Evolutionary conservation across 2,329 filamentous ascomycete genomes (phyloP).

Genomic region (Xylariaceae sp.): DNA sequence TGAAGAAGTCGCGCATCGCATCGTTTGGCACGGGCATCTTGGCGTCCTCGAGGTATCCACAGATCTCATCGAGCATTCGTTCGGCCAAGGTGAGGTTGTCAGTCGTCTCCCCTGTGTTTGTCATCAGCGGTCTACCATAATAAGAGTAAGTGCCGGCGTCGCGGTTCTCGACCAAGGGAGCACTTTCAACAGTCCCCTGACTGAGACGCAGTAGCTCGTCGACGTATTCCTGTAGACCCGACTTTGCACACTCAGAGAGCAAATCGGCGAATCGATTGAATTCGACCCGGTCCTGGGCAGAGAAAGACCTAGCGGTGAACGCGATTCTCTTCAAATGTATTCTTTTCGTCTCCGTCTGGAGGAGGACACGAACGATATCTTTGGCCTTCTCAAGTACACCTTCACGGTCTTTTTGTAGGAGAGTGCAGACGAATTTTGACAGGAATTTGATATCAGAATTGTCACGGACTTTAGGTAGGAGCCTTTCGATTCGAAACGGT

Average conservation of each 20-base stretch:
- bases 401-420: slow-evolving; percentile 7
- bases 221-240: slow-evolving; percentile 4
- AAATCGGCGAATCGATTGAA: slow-evolving; percentile 2
- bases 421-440: slow-evolving; percentile 11
- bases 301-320: not conserved
- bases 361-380: slow-evolving; percentile 2
- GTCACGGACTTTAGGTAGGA: slow-evolving; percentile 8
- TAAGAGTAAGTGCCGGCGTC: not conserved
- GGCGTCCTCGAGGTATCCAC: slow-evolving; percentile 3
- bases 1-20: slow-evolving; percentile 8
- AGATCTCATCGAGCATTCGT: slow-evolving; percentile 1
- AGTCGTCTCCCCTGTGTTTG: not conserved
- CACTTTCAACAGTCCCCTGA: not conserved
- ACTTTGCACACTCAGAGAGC: slow-evolving; percentile 4
- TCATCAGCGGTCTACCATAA: not conserved
- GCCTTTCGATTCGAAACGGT: not conserved
- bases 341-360: not conserved
- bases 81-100: not conserved
- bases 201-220: slow-evolving; percentile 9
- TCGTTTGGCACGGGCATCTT: slow-evolving; percentile 2
- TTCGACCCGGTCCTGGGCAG: not conserved
- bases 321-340: slow-evolving; percentile 2
- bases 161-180: not conserved
- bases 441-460: slow-evolving; percentile 1
- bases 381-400: slow-evolving; percentile 2